Conservation (phyloP, 371 early-diverging fungal genomes). For the Gilbertella persicaria region DNA sequence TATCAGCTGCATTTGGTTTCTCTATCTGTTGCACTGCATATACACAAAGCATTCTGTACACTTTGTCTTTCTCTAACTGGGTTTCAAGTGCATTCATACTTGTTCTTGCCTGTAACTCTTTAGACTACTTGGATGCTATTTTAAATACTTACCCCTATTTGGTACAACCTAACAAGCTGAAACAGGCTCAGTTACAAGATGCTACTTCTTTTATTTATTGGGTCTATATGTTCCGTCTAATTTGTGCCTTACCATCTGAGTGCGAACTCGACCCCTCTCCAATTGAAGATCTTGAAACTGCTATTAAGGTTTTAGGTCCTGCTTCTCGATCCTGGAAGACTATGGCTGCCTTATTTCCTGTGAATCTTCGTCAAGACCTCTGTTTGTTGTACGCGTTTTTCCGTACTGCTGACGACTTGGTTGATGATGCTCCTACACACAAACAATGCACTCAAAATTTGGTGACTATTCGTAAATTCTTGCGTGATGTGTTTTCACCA, state of each 20-base stretch:
- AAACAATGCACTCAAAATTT: slow-evolving; percentile 24
- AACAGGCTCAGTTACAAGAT: slow-evolving; percentile 24
- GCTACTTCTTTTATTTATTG: slow-evolving; percentile 24
- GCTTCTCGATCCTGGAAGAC: slow-evolving; percentile 55
- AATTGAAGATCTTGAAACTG: slow-evolving; percentile 31
- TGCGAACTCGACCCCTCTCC: slow-evolving; percentile 27
- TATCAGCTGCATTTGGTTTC: slow-evolving; percentile 32
- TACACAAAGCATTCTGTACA: slow-evolving; percentile 9
- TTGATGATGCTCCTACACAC: slow-evolving; percentile 42
- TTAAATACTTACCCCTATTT: slow-evolving; percentile 38
- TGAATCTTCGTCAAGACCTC: slow-evolving; percentile 50
- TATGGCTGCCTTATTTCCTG: slow-evolving; percentile 53
- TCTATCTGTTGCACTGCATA: slow-evolving; percentile 24
- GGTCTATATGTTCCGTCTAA: slow-evolving; percentile 19
- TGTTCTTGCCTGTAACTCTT: slow-evolving; percentile 33
- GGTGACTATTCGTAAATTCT: slow-evolving; percentile 28
- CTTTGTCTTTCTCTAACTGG: slow-evolving; percentile 43
- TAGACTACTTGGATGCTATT: slow-evolving; percentile 47
- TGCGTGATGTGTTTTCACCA: slow-evolving; percentile 24
- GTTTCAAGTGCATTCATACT: slow-evolving; percentile 36
- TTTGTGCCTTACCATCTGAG: slow-evolving; percentile 23
- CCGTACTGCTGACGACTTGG: slow-evolving; percentile 60
- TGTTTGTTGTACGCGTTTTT: slow-evolving; percentile 58
- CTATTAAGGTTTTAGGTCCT: slow-evolving; percentile 28
- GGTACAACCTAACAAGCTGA: slow-evolving; percentile 8